Conservation (phyloP, 352 stramenopile genomes). For the Globisporangium canariense region DNA sequence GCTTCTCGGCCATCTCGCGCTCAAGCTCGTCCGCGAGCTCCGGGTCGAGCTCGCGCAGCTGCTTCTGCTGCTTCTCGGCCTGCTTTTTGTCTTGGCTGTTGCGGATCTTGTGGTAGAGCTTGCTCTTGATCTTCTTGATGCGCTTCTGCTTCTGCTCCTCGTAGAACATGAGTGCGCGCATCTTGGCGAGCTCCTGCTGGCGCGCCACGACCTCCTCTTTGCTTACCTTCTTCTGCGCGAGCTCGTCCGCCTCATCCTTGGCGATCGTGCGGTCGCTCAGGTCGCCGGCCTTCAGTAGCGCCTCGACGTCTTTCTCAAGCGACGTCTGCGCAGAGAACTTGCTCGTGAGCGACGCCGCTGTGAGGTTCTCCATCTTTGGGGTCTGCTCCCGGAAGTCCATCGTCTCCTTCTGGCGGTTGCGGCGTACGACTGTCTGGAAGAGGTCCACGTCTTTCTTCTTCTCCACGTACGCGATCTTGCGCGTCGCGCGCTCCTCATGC, state of each 20-base stretch:
- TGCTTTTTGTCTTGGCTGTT: slow-evolving; percentile 91
- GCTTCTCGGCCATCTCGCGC: slow-evolving; percentile 85
- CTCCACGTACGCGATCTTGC: slow-evolving; percentile 89
- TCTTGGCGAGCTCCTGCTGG: slow-evolving; percentile 93
- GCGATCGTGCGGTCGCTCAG: slow-evolving; percentile 58
- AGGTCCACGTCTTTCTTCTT: slow-evolving; percentile 86
- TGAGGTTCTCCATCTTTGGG: slow-evolving; percentile 72
- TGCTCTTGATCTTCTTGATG: slow-evolving; percentile 99
- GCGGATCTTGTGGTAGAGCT: slow-evolving; percentile 97
- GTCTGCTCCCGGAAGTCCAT: slow-evolving; percentile 93
- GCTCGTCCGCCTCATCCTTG: slow-evolving; percentile 66
- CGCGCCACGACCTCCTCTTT: slow-evolving; percentile 78
- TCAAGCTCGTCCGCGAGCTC: slow-evolving; percentile 72
- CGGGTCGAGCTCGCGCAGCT: slow-evolving; percentile 74
- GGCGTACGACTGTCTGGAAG: slow-evolving; percentile 89
- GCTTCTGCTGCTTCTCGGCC: slow-evolving; percentile 83
- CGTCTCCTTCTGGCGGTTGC: slow-evolving; percentile 93
- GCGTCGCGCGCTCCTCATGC: slow-evolving; percentile 80
- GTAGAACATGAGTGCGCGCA: slow-evolving; percentile 98
- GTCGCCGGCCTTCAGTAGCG: slow-evolving; percentile 56
- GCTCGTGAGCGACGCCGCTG: slow-evolving; percentile 79
- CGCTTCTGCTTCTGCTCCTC: slow-evolving; percentile 97
- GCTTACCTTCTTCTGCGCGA: slow-evolving; percentile 71
- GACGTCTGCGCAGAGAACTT: slow-evolving; percentile 93
- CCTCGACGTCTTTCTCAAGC: slow-evolving; percentile 84